Conservation (phyloP, 2,329 filamentous ascomycete genomes). For the Aureobasidium vineae region DNA sequence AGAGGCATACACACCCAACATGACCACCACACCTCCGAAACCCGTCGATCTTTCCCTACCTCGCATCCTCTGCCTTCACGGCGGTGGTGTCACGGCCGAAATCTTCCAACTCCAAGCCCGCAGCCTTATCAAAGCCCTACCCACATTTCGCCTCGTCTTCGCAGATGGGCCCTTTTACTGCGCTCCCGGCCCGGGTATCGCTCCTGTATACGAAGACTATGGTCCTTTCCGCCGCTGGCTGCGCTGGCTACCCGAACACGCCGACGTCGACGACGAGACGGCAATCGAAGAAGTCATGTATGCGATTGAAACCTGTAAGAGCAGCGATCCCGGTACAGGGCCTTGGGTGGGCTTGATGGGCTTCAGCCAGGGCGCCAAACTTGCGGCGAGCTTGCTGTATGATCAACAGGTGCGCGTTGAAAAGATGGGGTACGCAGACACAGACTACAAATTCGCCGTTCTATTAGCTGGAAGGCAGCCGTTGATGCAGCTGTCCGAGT, state of each 20-base stretch:
- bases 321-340: conserved; percentile 46
- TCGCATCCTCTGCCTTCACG: conserved; percentile 77
- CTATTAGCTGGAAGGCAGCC: conserved; percentile 62
- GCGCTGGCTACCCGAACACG: conserved; percentile 60
- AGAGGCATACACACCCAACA: not conserved
- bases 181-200: conserved; percentile 60
- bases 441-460: conserved; percentile 59
- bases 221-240: conserved; percentile 66
- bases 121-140: conserved; percentile 51
- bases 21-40: conserved; percentile 2
- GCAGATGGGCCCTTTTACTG: conserved; percentile 67
- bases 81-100: conserved; percentile 69
- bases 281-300: conserved; percentile 51
- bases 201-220: conserved; percentile 62
- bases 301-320: conserved; percentile 46
- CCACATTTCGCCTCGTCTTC: conserved; percentile 68
- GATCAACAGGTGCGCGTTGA: conserved; percentile 59
- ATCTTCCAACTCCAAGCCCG: conserved; percentile 70
- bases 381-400: conserved; percentile 48
- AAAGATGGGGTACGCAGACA: conserved; percentile 40
- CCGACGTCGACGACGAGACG: conserved; percentile 52
- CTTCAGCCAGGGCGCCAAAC: conserved; percentile 53
- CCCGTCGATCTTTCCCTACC: conserved; percentile 44
- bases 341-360: conserved; percentile 53
- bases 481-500: conserved; percentile 53